A percentile compares a stretch with the other conserved stretches of the same genome.
Evolutionary conservation across 768 basidiomycete genomes (phyloP).

Genomic region (Pulveroboletus ravenelii): DNA sequence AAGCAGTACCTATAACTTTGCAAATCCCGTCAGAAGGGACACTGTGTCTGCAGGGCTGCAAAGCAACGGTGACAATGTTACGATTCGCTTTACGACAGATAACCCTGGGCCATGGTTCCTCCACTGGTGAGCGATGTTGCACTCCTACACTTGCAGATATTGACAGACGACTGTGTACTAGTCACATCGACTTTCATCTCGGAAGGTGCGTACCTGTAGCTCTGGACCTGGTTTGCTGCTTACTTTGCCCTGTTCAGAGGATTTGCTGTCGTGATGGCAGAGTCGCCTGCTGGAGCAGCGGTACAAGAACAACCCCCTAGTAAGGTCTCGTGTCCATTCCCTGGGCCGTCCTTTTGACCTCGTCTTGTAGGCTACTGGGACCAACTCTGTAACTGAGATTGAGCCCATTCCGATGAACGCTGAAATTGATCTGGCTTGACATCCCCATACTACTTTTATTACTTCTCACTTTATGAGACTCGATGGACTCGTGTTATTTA

Average conservation of each 20-base stretch:
- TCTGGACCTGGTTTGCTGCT: not conserved
- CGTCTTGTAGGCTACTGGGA: not conserved
- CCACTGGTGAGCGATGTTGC: constrained; percentile 22
- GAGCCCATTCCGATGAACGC: too few species aligned
- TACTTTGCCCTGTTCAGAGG: constrained; percentile 6
- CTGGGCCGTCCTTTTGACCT: not conserved
- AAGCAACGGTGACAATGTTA: constrained; percentile 36
- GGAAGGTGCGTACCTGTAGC: constrained; percentile 1
- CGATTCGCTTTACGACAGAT: constrained; percentile 59
- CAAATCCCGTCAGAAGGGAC: constrained; percentile 52
- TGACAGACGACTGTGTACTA: not conserved
- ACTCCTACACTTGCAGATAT: not conserved
- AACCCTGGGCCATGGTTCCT: constrained; percentile 32
- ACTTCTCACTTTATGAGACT: too few species aligned
- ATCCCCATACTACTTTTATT: too few species aligned
- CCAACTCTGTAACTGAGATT: not conserved
- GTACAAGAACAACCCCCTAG: constrained; percentile 10
- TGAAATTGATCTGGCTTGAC: too few species aligned
- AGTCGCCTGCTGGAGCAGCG: constrained; percentile 1
- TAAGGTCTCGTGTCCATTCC: not conserved
- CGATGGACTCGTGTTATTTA: too few species aligned
- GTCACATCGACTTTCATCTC: not conserved
- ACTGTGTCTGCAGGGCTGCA: constrained; percentile 29
- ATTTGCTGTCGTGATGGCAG: constrained; percentile 21
- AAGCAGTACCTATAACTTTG: constrained; percentile 36